Evolutionary conservation across 2,329 filamentous ascomycete species (phyloP), one percentile per base, ranked within the genome.

Genomic region (Fusarium coicis): DNA sequence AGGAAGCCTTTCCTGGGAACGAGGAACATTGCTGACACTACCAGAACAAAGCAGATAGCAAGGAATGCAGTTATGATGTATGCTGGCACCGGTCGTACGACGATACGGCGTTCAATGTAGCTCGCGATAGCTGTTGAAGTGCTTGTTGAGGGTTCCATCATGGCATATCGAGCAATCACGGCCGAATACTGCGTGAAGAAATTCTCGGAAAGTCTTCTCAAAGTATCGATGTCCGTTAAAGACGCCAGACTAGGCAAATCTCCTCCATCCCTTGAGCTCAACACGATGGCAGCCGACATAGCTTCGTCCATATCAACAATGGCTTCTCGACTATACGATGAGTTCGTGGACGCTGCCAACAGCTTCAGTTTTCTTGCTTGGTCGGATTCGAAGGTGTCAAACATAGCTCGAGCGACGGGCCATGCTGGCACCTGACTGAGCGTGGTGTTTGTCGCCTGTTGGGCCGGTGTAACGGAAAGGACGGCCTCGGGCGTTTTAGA

Each of bases 131-230:
- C 81, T 1, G 70, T 73, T 2, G 74, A 66, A 1, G 72, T 63
- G 36, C 47, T 66, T 4, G 76, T 70, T 0, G 66, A 53, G 21
- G 68, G 57, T n/a, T 78, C 65, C 78, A 78, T 80, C 56, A 83
- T 67, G 1, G 77, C 74, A 39, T 78, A 78, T 16, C 76, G 76
- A 9, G 80, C 80, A 19, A 84, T 58, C 2, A 84, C 59, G 5
- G 80, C 80, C 0, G 80, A 75, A 49, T 80, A 82, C 57, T 83
- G 81, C 19, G 75, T 68, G 57, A 77, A 84, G 49, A 83, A 83
- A 18, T 74, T 75, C 14, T 74, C 67, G 4, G 76, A 74, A 12
- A 84, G 66, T 7, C 63, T 53, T 18, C 73, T 63, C 30, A 84
- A 59, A 7, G 71, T 76, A 10, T 57, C 57, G 1, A 70, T 39